Percentiles rank a stretch among this genome's conserved stretches.
phyloP scores from a whole-genome alignment of 1,284 basidiomycete genomes.

The Papiliotrema fonsecae region DNA sequence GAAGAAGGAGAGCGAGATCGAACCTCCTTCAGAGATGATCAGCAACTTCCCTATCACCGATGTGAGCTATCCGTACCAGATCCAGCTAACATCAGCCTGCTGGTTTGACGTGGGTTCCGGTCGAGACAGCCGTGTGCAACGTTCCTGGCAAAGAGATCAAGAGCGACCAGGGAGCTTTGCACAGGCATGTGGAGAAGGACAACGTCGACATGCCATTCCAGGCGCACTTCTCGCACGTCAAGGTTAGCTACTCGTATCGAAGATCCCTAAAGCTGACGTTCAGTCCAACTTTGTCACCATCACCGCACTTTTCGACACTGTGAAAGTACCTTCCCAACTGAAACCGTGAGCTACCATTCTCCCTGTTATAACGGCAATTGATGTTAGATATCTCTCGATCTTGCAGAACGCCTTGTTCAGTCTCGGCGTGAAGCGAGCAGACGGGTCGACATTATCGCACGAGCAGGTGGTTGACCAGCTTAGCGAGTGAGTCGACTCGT shows the following conservation, averaged over 20 bases:
- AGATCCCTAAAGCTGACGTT: not conserved
- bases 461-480: constrained; percentile 89
- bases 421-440: constrained; percentile 68
- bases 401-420: constrained; percentile 86
- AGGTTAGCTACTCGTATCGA: constrained; percentile 54
- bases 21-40: constrained; percentile 76
- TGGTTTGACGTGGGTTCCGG: constrained; percentile 90
- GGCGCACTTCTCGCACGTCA: constrained; percentile 82
- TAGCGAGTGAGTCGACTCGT: constrained; percentile 55
- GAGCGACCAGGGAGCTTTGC: constrained; percentile 48
- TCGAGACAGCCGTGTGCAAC: constrained; percentile 58
- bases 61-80: constrained; percentile 39
- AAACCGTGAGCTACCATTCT: constrained; percentile 59
- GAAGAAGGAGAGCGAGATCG: constrained; percentile 77
- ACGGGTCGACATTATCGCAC: constrained; percentile 69
- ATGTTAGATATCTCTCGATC: constrained; percentile 71
- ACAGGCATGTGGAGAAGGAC: constrained; percentile 67
- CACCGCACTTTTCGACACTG: constrained; percentile 71
- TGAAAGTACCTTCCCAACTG: constrained; percentile 63
- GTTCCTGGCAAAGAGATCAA: constrained; percentile 19
- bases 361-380: not conserved
- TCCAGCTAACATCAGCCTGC: constrained; percentile 52
- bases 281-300: constrained; percentile 89
- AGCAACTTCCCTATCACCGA: constrained; percentile 80
- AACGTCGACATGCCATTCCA: constrained; percentile 73